Base-by-base conservation (phyloP, 768 basidiomycete genomes). In the Baorangia bicolor region DNA sequence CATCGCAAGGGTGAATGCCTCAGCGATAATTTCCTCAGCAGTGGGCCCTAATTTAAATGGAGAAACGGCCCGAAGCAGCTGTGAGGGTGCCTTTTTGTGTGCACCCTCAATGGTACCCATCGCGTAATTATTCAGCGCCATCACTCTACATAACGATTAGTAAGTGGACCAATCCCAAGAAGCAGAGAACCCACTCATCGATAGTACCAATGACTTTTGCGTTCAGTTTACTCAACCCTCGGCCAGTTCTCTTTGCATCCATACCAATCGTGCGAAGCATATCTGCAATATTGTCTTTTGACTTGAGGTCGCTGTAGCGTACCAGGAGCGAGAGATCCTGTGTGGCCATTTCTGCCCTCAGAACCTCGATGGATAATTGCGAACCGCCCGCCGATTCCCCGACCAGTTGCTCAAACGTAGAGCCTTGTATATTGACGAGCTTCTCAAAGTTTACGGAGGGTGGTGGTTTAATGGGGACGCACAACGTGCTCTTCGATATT, bases 321-420 rank as follows among this genome's bases (percentile, higher is more conserved):
- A 91, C 84, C 27, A 88, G 75, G 7, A 81, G 78, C 13, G 81
- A 73, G 48, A 92, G 75, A 65, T 92, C 90, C 23, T 70, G 74
- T 1, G 85, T 87, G 14, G 88, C 90, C 80, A 91, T 85, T 61
- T 90, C 85, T 16, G 87, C 84, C 67, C 85, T 86, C 71, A 89
- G 84, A 60, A 92, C 80, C 53, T 89, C 82, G 39, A 88, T 65
- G 5, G 87, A 82, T 37, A n/a, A n/a, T n/a, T n/a, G n/a, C n/a
- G n/a, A n/a, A n/a, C n/a, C n/a, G n/a, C n/a, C n/a, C n/a, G n/a
- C 76, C 0, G 84, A 75, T 44, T 84, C 81, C 47, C 82, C 83
- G 25, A 87, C 66, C n/a, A 91, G 71, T 59, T 87, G 76, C 53
- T 84, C 85, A 51, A 91, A 84, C 2, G 81, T 80, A 38, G 79